A percentile compares a stretch with the other conserved stretches of the same genome.
phyloP scores from a whole-genome alignment of 2,329 filamentous ascomycete genomes.

The Grosmannia serpens region DNA sequence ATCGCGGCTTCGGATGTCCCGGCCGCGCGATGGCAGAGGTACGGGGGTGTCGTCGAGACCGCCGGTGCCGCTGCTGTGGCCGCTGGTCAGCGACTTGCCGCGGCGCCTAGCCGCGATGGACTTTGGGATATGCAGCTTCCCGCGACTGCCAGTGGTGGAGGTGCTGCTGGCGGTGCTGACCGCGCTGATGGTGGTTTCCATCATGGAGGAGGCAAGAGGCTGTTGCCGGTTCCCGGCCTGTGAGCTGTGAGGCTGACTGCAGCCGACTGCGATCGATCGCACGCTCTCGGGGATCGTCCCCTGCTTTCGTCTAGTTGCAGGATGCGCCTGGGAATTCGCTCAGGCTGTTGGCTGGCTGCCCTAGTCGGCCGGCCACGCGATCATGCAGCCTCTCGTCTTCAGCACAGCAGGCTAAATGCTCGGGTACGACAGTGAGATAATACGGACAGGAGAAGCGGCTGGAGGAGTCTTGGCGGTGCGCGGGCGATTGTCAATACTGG shows the following conservation, averaged over 20 bases:
- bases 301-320: not conserved
- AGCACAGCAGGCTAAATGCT: too few relatives aligned
- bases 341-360: too few relatives aligned
- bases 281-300: not conserved
- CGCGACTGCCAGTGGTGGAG: constrained; percentile 21
- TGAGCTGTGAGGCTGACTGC: not conserved
- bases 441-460: too few relatives aligned
- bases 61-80: not conserved
- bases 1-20: constrained; percentile 25
- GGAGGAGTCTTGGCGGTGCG: too few relatives aligned
- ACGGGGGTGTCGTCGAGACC: constrained; percentile 13
- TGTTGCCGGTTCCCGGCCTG: not conserved
- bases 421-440: too few relatives aligned
- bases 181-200: not conserved
- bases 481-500: not conserved
- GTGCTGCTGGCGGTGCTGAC: not conserved
- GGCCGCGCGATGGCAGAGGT: constrained; percentile 13
- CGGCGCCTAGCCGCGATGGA: constrained; percentile 37
- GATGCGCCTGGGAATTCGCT: too few relatives aligned
- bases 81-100: constrained; percentile 27
- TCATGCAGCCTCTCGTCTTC: too few relatives aligned
- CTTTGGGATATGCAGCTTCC: constrained; percentile 40
- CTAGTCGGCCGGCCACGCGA: too few relatives aligned
- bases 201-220: constrained; percentile 13
- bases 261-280: not conserved